Evolutionary conservation across 164 flowering plant species (phyloP).

Genomic region (Protea cynaroides): DNA sequence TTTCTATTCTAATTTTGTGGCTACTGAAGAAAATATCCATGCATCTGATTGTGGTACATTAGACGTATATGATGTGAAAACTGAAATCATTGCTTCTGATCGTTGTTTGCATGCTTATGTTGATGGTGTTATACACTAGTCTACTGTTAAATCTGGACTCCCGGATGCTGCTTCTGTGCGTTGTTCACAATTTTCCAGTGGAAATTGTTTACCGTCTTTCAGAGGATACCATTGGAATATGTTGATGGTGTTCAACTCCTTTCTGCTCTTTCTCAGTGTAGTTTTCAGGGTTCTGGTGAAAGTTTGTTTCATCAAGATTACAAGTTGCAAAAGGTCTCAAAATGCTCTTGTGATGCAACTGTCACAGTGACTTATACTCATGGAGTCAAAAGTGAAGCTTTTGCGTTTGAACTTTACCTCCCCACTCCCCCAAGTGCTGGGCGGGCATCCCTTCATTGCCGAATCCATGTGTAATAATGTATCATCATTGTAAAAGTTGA

Average conservation of each 20-base stretch:
- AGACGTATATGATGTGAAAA: background rate
- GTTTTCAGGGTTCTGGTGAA: constrained; percentile 1
- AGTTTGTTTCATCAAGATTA: background rate
- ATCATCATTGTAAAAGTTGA: background rate
- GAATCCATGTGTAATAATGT: background rate
- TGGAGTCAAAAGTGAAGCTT: background rate
- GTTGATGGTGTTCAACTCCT: too few species aligned
- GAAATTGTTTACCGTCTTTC: too few species aligned
- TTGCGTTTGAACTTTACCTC: background rate
- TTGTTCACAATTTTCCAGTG: too few species aligned
- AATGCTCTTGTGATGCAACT: background rate
- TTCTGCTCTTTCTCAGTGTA: background rate
- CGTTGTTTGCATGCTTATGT: background rate
- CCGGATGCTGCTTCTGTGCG: too few species aligned
- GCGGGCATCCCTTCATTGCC: background rate
- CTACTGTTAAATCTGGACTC: too few species aligned
- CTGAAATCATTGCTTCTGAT: constrained; percentile 2
- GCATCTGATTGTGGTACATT: constrained; percentile 1
- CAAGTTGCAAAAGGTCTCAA: background rate
- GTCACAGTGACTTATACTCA: background rate
- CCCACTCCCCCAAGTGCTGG: constrained; percentile 2
- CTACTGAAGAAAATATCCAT: constrained; percentile 5
- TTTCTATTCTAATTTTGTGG: constrained; percentile 8
- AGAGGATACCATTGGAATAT: background rate
- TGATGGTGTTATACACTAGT: background rate